Evolutionary conservation across 176 grass and related monocot species (phyloP), one percentile per base, ranked within the genome.

Genomic region (Oryza australiensis): DNA sequence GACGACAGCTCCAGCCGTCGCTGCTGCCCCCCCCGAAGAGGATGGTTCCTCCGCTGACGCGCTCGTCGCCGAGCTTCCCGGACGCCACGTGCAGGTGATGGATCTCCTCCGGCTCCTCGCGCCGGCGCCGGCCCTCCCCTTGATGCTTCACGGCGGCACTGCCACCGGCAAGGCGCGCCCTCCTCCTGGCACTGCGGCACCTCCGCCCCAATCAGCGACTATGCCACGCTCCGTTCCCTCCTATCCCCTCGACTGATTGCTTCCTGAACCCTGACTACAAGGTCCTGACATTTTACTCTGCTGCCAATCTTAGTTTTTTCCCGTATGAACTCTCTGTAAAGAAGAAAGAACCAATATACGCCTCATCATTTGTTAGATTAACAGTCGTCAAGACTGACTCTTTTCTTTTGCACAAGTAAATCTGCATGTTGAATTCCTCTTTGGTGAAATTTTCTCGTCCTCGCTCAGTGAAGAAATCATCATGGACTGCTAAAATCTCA

Each of bases 101-200:
- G 95, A 94, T 37, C 77, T 98, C 48, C 79, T 94, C 40, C 85
- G 83, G 12, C 65, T 95, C 43, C 86, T 99, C 7, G 93, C 89
- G 13, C 89, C 95, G 46, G 86, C 82, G 27, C 95, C 93, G 3
- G 73, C 42, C 29, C 85, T 88, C 29, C 90, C 95, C 11, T 18
- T 91, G 27, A 84, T 95, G 26, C 82, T 95, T 59, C 85, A 91
- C 74, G 93, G 90, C n/a, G 89, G 85, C 65, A 72, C 65, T 13
- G 90, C 88, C 48, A 93, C 93, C 1, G 90, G 93, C 42, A 98
- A 95, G 83, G 86, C 86, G 79, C 70, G 80, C 91, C 33, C 80
- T 95, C 41, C 82, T 99, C 77, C 87, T 88, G 32, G 85, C 88
- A 4, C 84, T 99, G 48, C 68, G 59, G 7, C 74, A 94, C 77